Percentiles rank a stretch among this genome's conserved stretches.
phyloP scores from a whole-genome alignment of 2,329 filamentous ascomycete species.

The Ascochyta lentis region DNA sequence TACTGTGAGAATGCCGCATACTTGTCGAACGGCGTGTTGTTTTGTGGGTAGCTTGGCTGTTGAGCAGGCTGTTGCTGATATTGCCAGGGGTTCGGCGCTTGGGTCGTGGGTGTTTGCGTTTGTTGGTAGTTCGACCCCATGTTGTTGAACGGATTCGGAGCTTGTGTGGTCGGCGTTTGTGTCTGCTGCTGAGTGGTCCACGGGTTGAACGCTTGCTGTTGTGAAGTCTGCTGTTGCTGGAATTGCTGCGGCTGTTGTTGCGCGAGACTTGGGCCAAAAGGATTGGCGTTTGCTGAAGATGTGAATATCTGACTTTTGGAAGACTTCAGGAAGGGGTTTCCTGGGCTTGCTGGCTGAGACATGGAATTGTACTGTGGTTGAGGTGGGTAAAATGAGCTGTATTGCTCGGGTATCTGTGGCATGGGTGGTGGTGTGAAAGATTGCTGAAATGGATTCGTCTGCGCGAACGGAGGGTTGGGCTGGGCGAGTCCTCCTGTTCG shows the following conservation, averaged over 20 bases:
- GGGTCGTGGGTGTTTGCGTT: constrained; percentile 16
- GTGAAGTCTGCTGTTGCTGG: constrained; percentile 20
- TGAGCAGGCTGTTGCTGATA: constrained; percentile 28
- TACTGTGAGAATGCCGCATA: constrained; percentile 15
- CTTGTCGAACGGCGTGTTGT: constrained; percentile 13
- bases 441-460: constrained; percentile 51
- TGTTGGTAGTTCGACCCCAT: constrained; percentile 30
- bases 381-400: constrained; percentile 42
- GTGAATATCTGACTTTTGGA: constrained; percentile 53
- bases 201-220: constrained; percentile 33
- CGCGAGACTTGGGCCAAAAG: constrained; percentile 55
- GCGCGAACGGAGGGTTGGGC: constrained; percentile 48
- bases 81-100: constrained; percentile 35
- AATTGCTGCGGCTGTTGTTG: constrained; percentile 51
- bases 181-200: constrained; percentile 30
- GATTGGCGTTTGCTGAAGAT: constrained; percentile 44
- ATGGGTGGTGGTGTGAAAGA: constrained; percentile 51
- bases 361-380: constrained; percentile 48
- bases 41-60: constrained; percentile 26
- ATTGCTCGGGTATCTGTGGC: constrained; percentile 50
- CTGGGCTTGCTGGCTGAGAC: constrained; percentile 46
- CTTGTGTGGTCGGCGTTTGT: constrained; percentile 21
- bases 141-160: constrained; percentile 34
- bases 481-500: constrained; percentile 69
- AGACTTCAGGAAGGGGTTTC: constrained; percentile 55